These are phyloP conservation scores for Sugiyamaella pinicola DNA, from an alignment of 1,139 yeast species.

Conservation along the genomic window DNA sequence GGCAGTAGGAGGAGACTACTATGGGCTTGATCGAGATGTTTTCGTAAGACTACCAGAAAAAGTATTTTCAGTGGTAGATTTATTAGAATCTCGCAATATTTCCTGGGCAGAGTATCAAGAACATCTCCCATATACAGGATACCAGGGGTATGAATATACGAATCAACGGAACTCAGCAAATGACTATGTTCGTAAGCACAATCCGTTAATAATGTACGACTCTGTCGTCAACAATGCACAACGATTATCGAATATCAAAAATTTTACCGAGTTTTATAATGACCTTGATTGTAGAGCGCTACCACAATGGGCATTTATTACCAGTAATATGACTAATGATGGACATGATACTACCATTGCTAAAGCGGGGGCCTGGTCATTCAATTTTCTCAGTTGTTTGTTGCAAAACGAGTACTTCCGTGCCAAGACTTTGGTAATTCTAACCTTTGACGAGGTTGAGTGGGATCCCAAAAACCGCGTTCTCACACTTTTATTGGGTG, in stretches of 20 bases:
- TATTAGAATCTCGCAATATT: constrained; percentile 48
- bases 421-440: constrained; percentile 46
- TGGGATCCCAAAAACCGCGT: constrained; percentile 48
- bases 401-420: constrained; percentile 49
- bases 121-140: constrained; percentile 53
- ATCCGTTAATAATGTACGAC: constrained; percentile 49
- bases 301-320: constrained; percentile 54
- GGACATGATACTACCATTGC: constrained; percentile 51
- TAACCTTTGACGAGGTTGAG: constrained; percentile 54
- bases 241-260: constrained; percentile 48
- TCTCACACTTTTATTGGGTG: constrained; percentile 50
- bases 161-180: constrained; percentile 47
- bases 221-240: constrained; percentile 41
- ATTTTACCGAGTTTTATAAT: constrained; percentile 47
- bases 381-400: constrained; percentile 47
- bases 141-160: constrained; percentile 48
- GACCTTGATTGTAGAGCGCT: constrained; percentile 45
- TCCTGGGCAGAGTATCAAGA: constrained; percentile 57
- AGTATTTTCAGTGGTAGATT: constrained; percentile 51
- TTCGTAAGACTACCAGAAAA: constrained; percentile 48
- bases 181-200: constrained; percentile 54
- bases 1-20: constrained; percentile 52
- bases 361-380: constrained; percentile 50
- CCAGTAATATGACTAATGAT: constrained; percentile 55
- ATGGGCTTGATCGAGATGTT: constrained; percentile 49